These are phyloP conservation scores for Eucalyptus microcorys DNA, from an alignment of 345 rosid genomes.

Conservation along the genomic window DNA sequence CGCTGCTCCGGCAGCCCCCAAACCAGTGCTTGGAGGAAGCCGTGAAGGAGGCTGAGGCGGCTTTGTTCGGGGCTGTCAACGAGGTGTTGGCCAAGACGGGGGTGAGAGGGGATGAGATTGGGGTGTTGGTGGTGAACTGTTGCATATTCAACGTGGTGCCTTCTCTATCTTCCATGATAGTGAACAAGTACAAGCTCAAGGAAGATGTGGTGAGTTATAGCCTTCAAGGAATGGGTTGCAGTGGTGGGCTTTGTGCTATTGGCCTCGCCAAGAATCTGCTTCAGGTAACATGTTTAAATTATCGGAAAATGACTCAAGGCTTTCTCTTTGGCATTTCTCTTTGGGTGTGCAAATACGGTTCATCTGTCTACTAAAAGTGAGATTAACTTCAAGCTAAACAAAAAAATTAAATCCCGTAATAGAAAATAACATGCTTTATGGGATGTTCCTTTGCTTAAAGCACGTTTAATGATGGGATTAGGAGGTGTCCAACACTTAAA, in stretches of 20 bases:
- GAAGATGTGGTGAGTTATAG: conserved; percentile 1
- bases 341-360: not conserved
- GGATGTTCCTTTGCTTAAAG: not conserved
- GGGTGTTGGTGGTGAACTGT: not conserved
- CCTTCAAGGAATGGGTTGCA: conserved; percentile 25
- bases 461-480: not conserved
- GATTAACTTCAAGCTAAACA: not conserved
- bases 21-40: not conserved
- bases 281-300: not conserved
- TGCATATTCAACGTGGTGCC: not conserved
- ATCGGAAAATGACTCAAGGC: not conserved
- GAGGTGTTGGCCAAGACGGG: not conserved
- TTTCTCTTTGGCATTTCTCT: not conserved
- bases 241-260: conserved; percentile 1
- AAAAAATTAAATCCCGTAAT: not conserved
- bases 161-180: conserved; percentile 6
- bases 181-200: conserved; percentile 11
- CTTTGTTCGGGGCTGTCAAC: not conserved
- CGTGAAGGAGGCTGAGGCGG: not conserved
- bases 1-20: not conserved
- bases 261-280: conserved; percentile 4
- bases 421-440: not conserved
- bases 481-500: not conserved
- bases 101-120: not conserved
- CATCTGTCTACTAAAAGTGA: not conserved